Base-by-base conservation (phyloP, 768 basidiomycete species). In the Leccinum truebloodii region DNA sequence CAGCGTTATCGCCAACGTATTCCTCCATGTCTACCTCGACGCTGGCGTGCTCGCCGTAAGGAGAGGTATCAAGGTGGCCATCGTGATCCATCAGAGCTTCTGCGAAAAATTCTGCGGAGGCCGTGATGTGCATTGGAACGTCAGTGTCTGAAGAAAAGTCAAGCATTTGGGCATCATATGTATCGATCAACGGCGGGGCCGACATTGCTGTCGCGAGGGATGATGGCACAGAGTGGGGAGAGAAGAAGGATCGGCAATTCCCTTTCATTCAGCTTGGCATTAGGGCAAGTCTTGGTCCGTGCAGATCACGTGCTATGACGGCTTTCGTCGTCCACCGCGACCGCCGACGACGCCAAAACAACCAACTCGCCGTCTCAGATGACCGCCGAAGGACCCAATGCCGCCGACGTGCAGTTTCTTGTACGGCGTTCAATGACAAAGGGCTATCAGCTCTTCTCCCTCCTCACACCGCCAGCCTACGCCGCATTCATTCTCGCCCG, bases 1-100 rank as follows among this genome's bases (percentile, higher is more conserved):
- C 87, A 44, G 72, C 69, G 64, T 79, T 75, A 44, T 78, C 81
- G 39, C 67, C 76, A 6, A 79, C 74, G 59, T 81, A 80, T 52
- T 80, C 76, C 57, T 86, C 85, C 87, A 89, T 88, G 60, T 89
- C 87, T 50, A 89, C 80, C 69, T 89, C 87, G 55, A 87, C 78
- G 48, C 79, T 80, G 53, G 73, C 67, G 26, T 77, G 71, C 52
- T 79, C 76, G 32, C 65, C 66, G 39, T 69, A 75, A 12, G 54
- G 16, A 16, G 66, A 65, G 30, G 52, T 6, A 12, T 63, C 70
- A 69, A 63, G 73, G 57, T 75, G 73, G 54, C 68, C 69, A 65
- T 86, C 86, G 58, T 86, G 85, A 64, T 86, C 84, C 87, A 89
- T 89, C 57, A 76, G 68, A 4, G 80, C 76, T 71, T 87, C 64